A percentile compares a stretch with the other conserved stretches of the same genome.
phyloP scores from a whole-genome alignment of 371 early-diverging fungal genomes.

The Nematocida homosporus region DNA sequence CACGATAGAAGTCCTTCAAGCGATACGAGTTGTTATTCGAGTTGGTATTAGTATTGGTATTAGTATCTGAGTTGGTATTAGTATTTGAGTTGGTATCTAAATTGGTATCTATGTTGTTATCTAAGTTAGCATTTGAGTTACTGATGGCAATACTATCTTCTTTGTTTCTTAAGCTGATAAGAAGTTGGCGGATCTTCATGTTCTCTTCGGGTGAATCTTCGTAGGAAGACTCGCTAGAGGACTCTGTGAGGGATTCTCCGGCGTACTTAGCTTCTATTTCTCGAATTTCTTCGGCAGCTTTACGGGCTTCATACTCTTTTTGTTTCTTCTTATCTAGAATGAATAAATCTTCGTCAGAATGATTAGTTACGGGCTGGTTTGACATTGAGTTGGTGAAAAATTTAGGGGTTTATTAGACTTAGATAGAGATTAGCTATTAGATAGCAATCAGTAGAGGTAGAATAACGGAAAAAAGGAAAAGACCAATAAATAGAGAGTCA shows the following conservation, averaged over 20 bases:
- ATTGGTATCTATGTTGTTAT: background rate
- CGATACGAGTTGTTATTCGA: constrained; percentile 2
- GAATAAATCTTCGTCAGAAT: constrained; percentile 24
- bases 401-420: background rate
- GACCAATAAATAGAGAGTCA: constrained; percentile 42
- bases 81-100: constrained; percentile 46
- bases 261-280: constrained; percentile 46
- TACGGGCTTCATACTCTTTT: constrained; percentile 42
- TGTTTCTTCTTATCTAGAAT: constrained; percentile 13
- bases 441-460: constrained; percentile 26
- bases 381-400: constrained; percentile 11
- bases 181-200: constrained; percentile 3
- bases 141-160: too few species aligned
- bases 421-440: constrained; percentile 3
- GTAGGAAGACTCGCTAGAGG: constrained; percentile 22
- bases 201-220: constrained; percentile 43
- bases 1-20: constrained; percentile 48
- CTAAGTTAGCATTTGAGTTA: too few species aligned
- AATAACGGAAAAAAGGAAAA: constrained; percentile 31
- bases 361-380: background rate
- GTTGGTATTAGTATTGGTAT: background rate
- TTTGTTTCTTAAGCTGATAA: constrained; percentile 28
- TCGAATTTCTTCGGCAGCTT: constrained; percentile 35
- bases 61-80: background rate
- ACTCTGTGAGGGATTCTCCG: constrained; percentile 6